phyloP scores from a whole-genome alignment of 352 stramenopile species.

The Hyaloperonospora brassicae region DNA sequence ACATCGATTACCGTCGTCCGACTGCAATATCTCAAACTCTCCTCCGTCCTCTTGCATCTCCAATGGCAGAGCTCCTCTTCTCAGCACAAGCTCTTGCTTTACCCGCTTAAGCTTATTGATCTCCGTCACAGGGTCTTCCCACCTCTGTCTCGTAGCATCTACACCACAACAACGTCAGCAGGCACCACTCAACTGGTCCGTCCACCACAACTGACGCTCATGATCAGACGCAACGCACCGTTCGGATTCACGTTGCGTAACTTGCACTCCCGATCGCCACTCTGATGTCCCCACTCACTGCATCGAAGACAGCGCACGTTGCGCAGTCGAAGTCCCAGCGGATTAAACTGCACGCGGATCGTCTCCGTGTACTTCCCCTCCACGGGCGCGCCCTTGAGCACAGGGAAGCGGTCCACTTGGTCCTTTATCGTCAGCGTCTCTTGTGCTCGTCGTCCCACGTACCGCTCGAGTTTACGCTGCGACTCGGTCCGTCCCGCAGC shows the following conservation, averaged over 20 bases:
- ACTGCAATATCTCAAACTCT: slow-evolving; percentile 62
- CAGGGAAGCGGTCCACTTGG: slow-evolving; percentile 82
- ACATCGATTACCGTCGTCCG: slow-evolving; percentile 34
- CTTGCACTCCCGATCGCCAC: slow-evolving; percentile 75
- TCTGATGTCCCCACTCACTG: slow-evolving; percentile 75
- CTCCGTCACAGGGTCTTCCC: slow-evolving; percentile 67
- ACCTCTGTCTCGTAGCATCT: slow-evolving; percentile 62
- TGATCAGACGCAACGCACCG: slow-evolving; percentile 20
- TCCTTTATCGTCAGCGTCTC: slow-evolving; percentile 74
- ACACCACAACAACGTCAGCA: slow-evolving; percentile 1
- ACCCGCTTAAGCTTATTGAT: slow-evolving; percentile 48
- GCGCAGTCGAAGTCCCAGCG: slow-evolving; percentile 69
- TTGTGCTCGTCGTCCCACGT: slow-evolving; percentile 55
- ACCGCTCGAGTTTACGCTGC: slow-evolving; percentile 61
- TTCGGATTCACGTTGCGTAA: slow-evolving; percentile 68
- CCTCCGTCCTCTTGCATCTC: slow-evolving; percentile 50
- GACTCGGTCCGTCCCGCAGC: slow-evolving; percentile 35
- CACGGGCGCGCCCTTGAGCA: slow-evolving; percentile 85
- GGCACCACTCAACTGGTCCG: not conserved
- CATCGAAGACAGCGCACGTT: slow-evolving; percentile 83
- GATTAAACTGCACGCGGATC: slow-evolving; percentile 84
- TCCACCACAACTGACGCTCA: not conserved
- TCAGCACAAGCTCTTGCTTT: slow-evolving; percentile 59
- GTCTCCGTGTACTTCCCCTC: slow-evolving; percentile 75
- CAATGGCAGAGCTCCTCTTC: slow-evolving; percentile 44